phyloP scores from a whole-genome alignment of 23 red algal genomes.

The Cyanidiococcus yangmingshanensis region DNA sequence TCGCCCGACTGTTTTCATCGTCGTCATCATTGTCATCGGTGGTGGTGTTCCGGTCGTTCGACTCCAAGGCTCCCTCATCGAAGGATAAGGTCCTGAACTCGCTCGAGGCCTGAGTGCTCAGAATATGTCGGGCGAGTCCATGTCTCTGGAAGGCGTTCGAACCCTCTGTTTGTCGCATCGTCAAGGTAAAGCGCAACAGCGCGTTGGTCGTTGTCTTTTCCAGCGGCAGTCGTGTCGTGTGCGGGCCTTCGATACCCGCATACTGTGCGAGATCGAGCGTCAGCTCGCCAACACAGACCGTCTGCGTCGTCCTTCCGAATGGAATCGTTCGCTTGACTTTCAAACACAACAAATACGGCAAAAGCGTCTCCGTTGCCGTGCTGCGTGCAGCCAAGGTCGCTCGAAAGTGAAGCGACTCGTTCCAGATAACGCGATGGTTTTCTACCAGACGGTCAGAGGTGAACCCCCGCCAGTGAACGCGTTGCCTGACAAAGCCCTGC shows the following conservation, averaged over 20 bases:
- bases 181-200: conserved; percentile 9
- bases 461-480: conserved; percentile 3
- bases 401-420: neutral
- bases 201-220: neutral
- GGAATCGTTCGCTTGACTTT: conserved; percentile 12
- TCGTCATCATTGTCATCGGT: no score
- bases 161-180: neutral
- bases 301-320: neutral
- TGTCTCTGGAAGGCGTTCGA: conserved; percentile 2
- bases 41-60: no score
- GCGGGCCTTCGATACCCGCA: conserved; percentile 7
- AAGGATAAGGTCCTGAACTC: neutral
- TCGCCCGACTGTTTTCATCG: no score
- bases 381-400: neutral
- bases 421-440: conserved; percentile 14
- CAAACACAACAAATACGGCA: neutral
- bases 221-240: neutral
- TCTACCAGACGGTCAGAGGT: conserved; percentile 10
- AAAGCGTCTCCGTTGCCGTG: neutral
- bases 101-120: neutral
- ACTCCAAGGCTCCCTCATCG: neutral
- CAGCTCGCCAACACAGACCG: conserved; percentile 9
- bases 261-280: conserved; percentile 1
- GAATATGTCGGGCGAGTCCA: neutral
- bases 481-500: neutral